These are phyloP conservation scores for Torrubiellomyces zombiae DNA, from an alignment of 2,329 filamentous ascomycete species.

Conservation along the genomic window DNA sequence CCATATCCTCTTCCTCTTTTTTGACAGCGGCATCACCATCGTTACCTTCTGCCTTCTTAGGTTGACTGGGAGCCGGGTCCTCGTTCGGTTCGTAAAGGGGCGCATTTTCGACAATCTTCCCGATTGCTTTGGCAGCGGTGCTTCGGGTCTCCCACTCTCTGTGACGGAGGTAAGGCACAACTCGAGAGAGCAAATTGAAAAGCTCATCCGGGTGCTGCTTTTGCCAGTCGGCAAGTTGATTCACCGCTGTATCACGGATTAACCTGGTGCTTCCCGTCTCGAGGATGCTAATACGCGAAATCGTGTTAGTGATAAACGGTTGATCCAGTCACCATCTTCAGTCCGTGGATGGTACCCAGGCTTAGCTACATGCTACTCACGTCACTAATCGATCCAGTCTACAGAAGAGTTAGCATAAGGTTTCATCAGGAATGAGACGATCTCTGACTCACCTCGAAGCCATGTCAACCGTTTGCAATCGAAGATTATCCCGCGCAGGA, in stretches of 20 bases:
- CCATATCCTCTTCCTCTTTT: conserved; percentile 45
- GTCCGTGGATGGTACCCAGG: no score
- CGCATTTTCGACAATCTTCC: conserved; percentile 83
- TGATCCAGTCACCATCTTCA: conserved; percentile 31
- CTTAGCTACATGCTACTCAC: conserved; percentile 48
- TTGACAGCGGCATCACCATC: conserved; percentile 21
- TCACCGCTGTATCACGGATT: conserved; percentile 91
- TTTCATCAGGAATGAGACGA: no score
- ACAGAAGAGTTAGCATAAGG: no score
- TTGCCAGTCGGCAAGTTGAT: conserved; percentile 93
- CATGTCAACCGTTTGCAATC: no score
- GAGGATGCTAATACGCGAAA: no score
- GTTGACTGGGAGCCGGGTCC: conserved; percentile 37
- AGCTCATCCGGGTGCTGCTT: conserved; percentile 96
- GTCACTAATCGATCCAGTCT: conserved; percentile 77
- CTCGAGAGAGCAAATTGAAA: conserved; percentile 83
- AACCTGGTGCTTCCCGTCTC: conserved; percentile 94
- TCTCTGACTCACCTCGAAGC: no score
- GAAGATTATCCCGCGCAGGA: no score
- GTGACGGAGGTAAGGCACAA: conserved; percentile 87
- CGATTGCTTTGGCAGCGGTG: conserved; percentile 84
- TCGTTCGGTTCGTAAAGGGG: conserved; percentile 76
- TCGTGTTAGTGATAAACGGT: no score
- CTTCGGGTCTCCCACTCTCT: conserved; percentile 96
- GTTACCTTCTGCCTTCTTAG: conserved; percentile 23